Evolutionary conservation across 2,329 filamentous ascomycete genomes (phyloP), one percentile per base, ranked within the genome.

Genomic region (Aspergillus hiratsukae): DNA sequence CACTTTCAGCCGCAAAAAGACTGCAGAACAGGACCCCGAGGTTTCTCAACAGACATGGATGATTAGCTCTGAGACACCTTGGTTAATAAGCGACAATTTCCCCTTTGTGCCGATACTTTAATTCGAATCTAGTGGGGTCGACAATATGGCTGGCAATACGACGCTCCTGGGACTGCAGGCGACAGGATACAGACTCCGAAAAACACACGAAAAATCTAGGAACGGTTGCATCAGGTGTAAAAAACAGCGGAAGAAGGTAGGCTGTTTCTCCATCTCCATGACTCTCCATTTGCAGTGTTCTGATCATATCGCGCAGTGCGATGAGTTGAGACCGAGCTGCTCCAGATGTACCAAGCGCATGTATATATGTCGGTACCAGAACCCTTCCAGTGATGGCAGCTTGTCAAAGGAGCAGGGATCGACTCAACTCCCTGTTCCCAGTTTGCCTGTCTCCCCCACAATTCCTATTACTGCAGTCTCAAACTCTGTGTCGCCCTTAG

Each of bases 171-270:
- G 19, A 25, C 29, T 53, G 3, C 59, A 58, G 27, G 25, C 37
- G 19, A 43, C 23, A 29, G 61, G 53, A 48, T 60, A 58, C 25
- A 63, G 59, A 35, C 49, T 62, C 23, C 60, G 66, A 7, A 59
- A 58, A 51, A 51, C 58, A 48, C 72, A 74, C 56, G 62, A 58
- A 49, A 74, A 74, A 58, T 74, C 71, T 2, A 60, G 71, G 23
- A 65, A 67, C 53, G 72, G 72, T 21, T 74, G 71, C 48, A 55
- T 65, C 3, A 64, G 66, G 60, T 74, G 72, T 55, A 73, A 74
- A 52, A 64, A 68, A 41, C 69, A 67, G 48, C 61, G 72, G 49
- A 73, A 72, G 40, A 74, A 73, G 70, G 71, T 71, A 64, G n/a
- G 52, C 11, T 27, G n/a, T 10, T 3, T 10, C 23, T 46, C 7